phyloP scores from a whole-genome alignment of 768 basidiomycete genomes.

The Neoboletus magnificus region DNA sequence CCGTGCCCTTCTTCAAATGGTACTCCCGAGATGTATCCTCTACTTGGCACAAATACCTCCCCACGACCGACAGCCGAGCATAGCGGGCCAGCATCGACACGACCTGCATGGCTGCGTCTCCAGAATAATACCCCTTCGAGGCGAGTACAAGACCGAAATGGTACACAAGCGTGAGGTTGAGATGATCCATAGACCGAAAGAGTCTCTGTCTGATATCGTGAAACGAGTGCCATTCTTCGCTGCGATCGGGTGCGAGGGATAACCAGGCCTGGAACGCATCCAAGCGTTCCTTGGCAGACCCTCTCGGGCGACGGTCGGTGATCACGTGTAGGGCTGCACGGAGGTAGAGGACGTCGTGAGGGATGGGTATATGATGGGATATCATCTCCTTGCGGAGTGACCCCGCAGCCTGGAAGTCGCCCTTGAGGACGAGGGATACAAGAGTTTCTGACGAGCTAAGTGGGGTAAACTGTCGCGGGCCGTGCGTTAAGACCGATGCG shows the following conservation, averaged over 20 bases:
- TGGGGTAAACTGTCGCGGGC: slow-evolving; percentile 15
- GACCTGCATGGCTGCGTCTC: slow-evolving; percentile 18
- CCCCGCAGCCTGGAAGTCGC: slow-evolving; percentile 29
- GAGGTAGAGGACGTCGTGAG: slow-evolving; percentile 35
- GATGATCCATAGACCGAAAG: slow-evolving; percentile 26
- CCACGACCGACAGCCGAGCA: slow-evolving; percentile 32
- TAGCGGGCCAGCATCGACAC: slow-evolving; percentile 44
- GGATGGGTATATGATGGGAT: slow-evolving; percentile 37
- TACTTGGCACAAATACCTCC: slow-evolving; percentile 38
- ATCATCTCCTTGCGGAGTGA: slow-evolving; percentile 40
- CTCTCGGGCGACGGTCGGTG: slow-evolving; percentile 11
- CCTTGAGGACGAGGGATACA: slow-evolving; percentile 18
- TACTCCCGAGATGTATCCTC: slow-evolving; percentile 15
- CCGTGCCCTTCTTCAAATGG: background rate
- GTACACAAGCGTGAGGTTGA: slow-evolving; percentile 37
- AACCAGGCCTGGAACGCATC: slow-evolving; percentile 42
- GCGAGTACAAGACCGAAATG: slow-evolving; percentile 44
- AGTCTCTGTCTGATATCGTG: slow-evolving; percentile 32
- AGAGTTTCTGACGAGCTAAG: slow-evolving; percentile 26
- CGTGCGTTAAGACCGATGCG: slow-evolving; percentile 7
- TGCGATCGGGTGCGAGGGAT: slow-evolving; percentile 38
- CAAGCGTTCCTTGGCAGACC: slow-evolving; percentile 16
- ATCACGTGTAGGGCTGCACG: slow-evolving; percentile 36
- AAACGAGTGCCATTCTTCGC: slow-evolving; percentile 19
- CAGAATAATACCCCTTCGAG: slow-evolving; percentile 42